Evolutionary conservation across 2,329 filamentous ascomycete species (phyloP).

Genomic region (Fusarium continuum): DNA sequence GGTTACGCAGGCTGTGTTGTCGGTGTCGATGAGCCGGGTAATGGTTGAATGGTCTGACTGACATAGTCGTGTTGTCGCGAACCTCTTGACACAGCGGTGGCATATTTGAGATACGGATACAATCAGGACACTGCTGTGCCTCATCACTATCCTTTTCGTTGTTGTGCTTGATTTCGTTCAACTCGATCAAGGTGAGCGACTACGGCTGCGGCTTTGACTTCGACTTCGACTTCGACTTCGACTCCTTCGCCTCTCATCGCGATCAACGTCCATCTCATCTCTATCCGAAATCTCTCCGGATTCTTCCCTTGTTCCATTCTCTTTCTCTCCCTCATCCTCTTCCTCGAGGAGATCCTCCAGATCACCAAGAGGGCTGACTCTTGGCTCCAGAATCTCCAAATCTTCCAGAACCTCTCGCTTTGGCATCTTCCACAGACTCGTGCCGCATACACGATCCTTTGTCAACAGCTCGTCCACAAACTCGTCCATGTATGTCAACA

Average conservation of each 20-base stretch:
- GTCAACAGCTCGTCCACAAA: conserved; percentile 92
- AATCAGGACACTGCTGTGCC: neutral
- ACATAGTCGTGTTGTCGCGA: neutral
- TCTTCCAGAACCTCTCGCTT: conserved; percentile 86
- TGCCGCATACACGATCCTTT: conserved; percentile 90
- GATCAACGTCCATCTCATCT: conserved; percentile 54
- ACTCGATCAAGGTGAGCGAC: conserved; percentile 43
- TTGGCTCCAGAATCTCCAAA: conserved; percentile 83
- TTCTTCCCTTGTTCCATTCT: conserved; percentile 49
- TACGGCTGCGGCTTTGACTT: conserved; percentile 23
- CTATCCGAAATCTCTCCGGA: conserved; percentile 52
- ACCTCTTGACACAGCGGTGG: neutral
- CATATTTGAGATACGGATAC: no score
- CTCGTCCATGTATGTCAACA: conserved; percentile 84
- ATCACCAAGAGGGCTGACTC: conserved; percentile 84
- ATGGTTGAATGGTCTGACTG: neutral
- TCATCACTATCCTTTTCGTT: neutral
- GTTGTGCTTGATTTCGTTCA: neutral
- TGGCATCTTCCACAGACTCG: conserved; percentile 91
- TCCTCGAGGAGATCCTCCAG: conserved; percentile 76
- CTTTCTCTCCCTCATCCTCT: conserved; percentile 58
- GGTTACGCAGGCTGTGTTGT: no score
- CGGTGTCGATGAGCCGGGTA: neutral
- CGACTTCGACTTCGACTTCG: conserved; percentile 34
- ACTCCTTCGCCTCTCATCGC: conserved; percentile 40